Evolutionary conservation across 805 yeast genomes (phyloP).

Genomic region (Kodamaea neixiangensis): DNA sequence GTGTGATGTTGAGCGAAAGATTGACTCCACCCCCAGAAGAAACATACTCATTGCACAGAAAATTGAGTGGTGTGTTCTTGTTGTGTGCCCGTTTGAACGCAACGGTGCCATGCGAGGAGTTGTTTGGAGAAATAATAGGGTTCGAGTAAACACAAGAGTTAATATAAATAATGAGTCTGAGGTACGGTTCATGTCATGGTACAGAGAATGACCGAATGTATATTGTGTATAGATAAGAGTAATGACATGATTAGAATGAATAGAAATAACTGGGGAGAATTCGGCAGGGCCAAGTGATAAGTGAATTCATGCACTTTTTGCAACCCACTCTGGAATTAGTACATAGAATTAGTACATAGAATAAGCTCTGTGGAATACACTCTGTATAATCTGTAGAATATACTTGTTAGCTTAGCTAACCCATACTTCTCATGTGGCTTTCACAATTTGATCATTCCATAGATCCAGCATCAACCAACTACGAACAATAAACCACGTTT

Average conservation of each 20-base stretch:
- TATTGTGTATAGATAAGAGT: not conserved
- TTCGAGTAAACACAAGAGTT: slow-evolving; percentile 19
- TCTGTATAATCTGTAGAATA: no score
- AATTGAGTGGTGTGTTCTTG: slow-evolving; percentile 90
- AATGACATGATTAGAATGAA: not conserved
- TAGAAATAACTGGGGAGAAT: not conserved
- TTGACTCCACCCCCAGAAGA: slow-evolving; percentile 98
- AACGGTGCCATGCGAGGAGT: slow-evolving; percentile 72
- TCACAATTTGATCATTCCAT: not conserved
- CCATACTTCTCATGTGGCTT: no score
- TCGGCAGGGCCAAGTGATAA: no score
- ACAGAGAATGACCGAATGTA: not conserved
- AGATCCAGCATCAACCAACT: not conserved
- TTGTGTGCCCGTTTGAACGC: slow-evolving; percentile 87
- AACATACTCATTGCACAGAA: slow-evolving; percentile 94
- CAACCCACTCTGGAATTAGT: no score
- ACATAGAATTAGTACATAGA: no score
- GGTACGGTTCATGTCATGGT: not conserved
- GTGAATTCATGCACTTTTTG: no score
- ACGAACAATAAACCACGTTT: not conserved
- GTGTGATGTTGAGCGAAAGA: slow-evolving; percentile 87
- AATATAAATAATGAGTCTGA: no score
- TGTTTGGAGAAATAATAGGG: slow-evolving; percentile 78
- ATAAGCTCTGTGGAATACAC: no score
- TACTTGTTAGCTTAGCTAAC: no score